Base-by-base conservation (phyloP, 371 early-diverging fungal species). In the Rhizopus arrhizus region DNA sequence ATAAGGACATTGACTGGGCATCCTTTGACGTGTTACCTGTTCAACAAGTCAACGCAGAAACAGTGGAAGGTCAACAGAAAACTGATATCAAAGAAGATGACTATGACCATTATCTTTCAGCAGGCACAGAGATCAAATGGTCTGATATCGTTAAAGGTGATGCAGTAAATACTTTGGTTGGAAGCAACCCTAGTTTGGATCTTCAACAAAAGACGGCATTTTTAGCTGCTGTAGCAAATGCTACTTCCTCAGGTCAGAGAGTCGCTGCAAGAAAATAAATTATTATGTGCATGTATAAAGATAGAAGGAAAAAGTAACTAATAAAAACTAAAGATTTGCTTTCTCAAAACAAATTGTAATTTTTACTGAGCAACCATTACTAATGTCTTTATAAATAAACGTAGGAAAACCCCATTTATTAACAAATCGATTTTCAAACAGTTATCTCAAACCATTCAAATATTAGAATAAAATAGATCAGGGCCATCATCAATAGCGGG, bases 1-100 rank as follows among this genome's bases (percentile, higher is more conserved):
- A 75, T 52, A 73, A 73, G 57, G 78, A 78, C 33, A 71, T 78
- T 45, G 78, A 78, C 47, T 78, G 78, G 78, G 42, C 69, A 42
- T 63, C 73, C 7, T 58, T 72, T 29, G 56, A 61, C 8, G 46
- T 35, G 15, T 5, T 47, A 3, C 34, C 41, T 35, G 33, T 51
- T 11, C 49, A 33, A 40, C 13, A 51, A 45, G 41, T 36, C 31
- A 57, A 5, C 34, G 36, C 38, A 31, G 58, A 48, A 43, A 13
- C 49, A 40, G 68, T 43, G 15, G 56, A 62, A 15, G 65, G 64
- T 53, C 32, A 48, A 48, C 29, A 9, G 29, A 22, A 22, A 22
- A 29, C 28, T 22, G 48, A 41, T 58, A 15, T 62, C 62, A 40
- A 61, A 49, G 50, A 67, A 28, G 64, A 73, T 15, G 78, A 78